Evolutionary conservation across 192 early-diverging fungal species (phyloP).

Genomic region (Entomortierella beljakovae): DNA sequence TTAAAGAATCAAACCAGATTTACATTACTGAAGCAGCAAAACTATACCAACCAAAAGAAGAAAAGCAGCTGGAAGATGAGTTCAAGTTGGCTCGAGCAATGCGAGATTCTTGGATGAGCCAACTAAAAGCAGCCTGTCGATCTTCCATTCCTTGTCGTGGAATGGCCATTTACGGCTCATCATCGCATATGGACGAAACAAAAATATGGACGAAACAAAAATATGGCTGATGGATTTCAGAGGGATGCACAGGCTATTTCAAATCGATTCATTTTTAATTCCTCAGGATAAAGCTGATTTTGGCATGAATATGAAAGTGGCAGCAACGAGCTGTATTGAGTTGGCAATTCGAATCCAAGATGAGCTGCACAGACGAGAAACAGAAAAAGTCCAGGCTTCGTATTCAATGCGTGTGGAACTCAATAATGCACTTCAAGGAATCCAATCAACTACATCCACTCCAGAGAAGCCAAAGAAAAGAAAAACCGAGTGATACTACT

Average conservation of each 20-base stretch:
- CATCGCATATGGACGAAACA: conserved; percentile 24
- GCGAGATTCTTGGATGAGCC: conserved; percentile 10
- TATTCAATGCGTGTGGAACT: neutral
- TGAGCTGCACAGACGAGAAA: conserved; percentile 1
- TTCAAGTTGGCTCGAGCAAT: conserved; percentile 18
- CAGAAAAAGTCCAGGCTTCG: neutral
- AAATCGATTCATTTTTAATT: conserved; percentile 32
- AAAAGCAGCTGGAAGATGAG: conserved; percentile 12
- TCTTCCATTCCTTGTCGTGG: neutral
- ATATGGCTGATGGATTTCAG: conserved; percentile 25
- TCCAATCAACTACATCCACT: neutral
- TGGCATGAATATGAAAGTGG: conserved; percentile 22
- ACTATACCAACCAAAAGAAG: conserved; percentile 5
- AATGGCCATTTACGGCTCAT: neutral
- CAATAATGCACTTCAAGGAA: neutral
- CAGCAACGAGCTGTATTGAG: conserved; percentile 18
- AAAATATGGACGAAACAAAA: conserved; percentile 22
- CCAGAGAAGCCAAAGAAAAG: neutral
- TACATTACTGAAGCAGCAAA: conserved; percentile 5
- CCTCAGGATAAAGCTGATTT: conserved; percentile 28
- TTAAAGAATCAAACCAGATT: conserved; percentile 2
- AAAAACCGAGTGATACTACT: neutral
- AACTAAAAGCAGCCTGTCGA: neutral
- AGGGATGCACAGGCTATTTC: conserved; percentile 12
- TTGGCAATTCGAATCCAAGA: conserved; percentile 20